Evolutionary conservation across 208 protist species (phyloP), one percentile per base, ranked within the genome.

Genomic region (Kentomonas sorsogonicus): DNA sequence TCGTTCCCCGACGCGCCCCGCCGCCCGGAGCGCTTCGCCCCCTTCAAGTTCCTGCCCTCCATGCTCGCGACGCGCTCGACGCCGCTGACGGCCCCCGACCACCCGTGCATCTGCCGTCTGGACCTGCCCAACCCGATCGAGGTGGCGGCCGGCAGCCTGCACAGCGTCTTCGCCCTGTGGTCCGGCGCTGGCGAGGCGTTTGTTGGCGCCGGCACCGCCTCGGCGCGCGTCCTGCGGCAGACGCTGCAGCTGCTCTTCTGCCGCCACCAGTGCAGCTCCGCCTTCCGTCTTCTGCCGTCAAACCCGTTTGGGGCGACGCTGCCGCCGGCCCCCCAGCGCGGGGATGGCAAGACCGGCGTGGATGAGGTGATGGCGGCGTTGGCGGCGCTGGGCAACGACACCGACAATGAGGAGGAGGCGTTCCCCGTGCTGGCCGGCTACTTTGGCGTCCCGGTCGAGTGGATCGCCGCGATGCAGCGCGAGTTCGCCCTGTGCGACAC

Each of bases 161-260:
- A 9, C n/a, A 50, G 72, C 47, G 52, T 63, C 15, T 86, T 74
- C 51, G n/a, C n/a, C n/a, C n/a, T n/a, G n/a, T n/a, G n/a, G n/a
- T n/a, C n/a, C n/a, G 78, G 78, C 20, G 53, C 65, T 15, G 73
- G 68, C 0, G 74, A 83, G 60, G 47, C 63, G 10, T 54, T 79
- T 1, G 71, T 79, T 6, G 74, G 72, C 11, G 66, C 72, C 9
- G 70, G 65, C 9, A 84, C 75, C 9, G 77, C 83, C 30, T 47
- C 69, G 11, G 45, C 68, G 3, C 74, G 83, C 26, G 64, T 90
- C 25, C 50, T 90, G 39, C 83, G 83, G 46, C 73, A 75, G 34
- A 83, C 75, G 3, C 53, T 90, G 33, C 62, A 75, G 60, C 44
- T 79, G 45, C 51, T 90, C 20, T 83, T 90, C 41, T 62, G 65